Evolutionary conservation across 257 asterid genomes (phyloP).

Genomic region (Primulina tabacum): DNA sequence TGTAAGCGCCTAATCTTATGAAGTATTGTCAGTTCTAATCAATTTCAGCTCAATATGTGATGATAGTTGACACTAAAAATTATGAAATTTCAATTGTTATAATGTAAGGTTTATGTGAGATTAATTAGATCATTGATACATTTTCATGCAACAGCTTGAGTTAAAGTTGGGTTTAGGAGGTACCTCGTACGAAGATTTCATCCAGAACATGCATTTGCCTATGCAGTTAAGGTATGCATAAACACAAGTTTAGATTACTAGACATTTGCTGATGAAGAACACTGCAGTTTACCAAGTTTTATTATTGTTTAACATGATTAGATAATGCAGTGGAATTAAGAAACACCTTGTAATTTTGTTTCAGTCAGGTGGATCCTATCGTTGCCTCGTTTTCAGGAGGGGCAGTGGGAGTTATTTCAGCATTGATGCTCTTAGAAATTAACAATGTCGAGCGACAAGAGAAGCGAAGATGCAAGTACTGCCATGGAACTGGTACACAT

Average conservation of each 20-base stretch:
- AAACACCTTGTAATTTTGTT: slow-evolving; percentile 20
- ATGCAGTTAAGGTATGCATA: slow-evolving; percentile 66
- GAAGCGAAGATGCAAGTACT: slow-evolving; percentile 88
- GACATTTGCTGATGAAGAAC: background rate
- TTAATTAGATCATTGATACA: slow-evolving; percentile 19
- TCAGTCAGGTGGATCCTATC: slow-evolving; percentile 93
- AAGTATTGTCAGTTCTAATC: slow-evolving; percentile 18
- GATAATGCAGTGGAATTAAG: slow-evolving; percentile 7
- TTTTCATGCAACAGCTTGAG: slow-evolving; percentile 63
- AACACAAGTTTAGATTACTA: slow-evolving; percentile 17
- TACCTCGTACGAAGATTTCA: slow-evolving; percentile 79
- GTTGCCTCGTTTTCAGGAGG: slow-evolving; percentile 99
- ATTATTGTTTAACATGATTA: slow-evolving; percentile 9
- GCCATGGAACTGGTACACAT: slow-evolving; percentile 78
- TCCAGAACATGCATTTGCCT: slow-evolving; percentile 73
- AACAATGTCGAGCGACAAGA: slow-evolving; percentile 88
- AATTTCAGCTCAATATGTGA: background rate
- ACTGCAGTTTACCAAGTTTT: slow-evolving; percentile 2
- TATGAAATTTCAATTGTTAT: background rate
- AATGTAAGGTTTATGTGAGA: slow-evolving; percentile 3
- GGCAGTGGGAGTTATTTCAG: slow-evolving; percentile 89
- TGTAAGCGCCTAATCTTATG: slow-evolving; percentile 48
- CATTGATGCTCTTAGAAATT: slow-evolving; percentile 76
- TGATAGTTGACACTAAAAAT: background rate
- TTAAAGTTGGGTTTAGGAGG: slow-evolving; percentile 88